phyloP scores from a whole-genome alignment of 1,139 yeast species.

The Kodamaea sp. region DNA sequence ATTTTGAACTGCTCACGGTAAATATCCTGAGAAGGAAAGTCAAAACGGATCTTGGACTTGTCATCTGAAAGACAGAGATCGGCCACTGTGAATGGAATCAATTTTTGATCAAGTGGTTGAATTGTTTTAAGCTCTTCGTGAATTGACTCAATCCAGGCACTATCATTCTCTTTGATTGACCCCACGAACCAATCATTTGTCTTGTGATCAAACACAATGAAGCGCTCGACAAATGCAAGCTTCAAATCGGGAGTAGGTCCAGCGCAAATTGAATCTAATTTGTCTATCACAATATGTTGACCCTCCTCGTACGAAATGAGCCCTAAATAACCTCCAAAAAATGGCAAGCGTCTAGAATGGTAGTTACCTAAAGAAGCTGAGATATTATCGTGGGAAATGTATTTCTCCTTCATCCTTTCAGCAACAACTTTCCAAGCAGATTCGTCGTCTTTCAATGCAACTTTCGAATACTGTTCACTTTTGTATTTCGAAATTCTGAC shows the following conservation, averaged over 20 bases:
- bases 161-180: constrained; percentile 42
- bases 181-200: constrained; percentile 54
- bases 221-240: constrained; percentile 69
- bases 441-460: constrained; percentile 13
- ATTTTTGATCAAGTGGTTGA: constrained; percentile 16
- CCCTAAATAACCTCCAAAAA: constrained; percentile 88
- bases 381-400: constrained; percentile 17
- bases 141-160: constrained; percentile 35
- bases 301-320: constrained; percentile 87
- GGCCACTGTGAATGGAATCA: constrained; percentile 30
- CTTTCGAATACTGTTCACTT: constrained; percentile 8
- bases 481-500: constrained; percentile 22
- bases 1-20: constrained; percentile 58
- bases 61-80: constrained; percentile 24
- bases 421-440: constrained; percentile 54
- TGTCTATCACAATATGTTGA: constrained; percentile 39
- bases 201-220: constrained; percentile 55
- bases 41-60: constrained; percentile 32
- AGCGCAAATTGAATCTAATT: constrained; percentile 31
- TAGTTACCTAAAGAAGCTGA: constrained; percentile 8
- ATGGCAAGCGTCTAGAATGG: constrained; percentile 51
- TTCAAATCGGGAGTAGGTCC: constrained; percentile 66
- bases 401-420: constrained; percentile 40
- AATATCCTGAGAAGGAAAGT: constrained; percentile 53
- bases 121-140: constrained; percentile 11